A percentile compares a stretch with the other conserved stretches of the same genome.
These are phyloP conservation scores for Trichophyton equinum DNA, from an alignment of 2,329 filamentous ascomycete species.

Conservation along the genomic window DNA sequence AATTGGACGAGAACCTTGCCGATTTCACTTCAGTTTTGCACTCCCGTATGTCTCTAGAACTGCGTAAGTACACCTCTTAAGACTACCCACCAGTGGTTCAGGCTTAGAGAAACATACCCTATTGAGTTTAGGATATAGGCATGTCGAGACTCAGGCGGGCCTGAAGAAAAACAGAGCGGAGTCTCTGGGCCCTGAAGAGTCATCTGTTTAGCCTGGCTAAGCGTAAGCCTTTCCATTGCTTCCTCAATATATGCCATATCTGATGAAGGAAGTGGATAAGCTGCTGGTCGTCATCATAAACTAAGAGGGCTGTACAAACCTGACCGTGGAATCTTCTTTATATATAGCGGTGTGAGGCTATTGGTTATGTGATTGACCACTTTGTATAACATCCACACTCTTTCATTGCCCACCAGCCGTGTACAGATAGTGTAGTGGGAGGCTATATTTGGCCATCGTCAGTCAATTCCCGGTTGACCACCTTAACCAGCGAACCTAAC, in stretches of 20 bases:
- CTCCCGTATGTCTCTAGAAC: not conserved
- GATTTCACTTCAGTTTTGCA: not conserved
- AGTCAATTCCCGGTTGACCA: not conserved
- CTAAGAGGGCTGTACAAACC: not conserved
- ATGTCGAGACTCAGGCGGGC: not conserved
- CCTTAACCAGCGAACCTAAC: not conserved
- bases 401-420: not conserved
- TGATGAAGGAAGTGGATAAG: not conserved
- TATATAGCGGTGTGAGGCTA: not conserved
- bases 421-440: not conserved
- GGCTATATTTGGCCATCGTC: not conserved
- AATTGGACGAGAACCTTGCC: not conserved
- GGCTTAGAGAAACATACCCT: not conserved
- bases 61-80: not conserved
- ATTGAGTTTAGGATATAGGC: not conserved
- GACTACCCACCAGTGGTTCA: not conserved
- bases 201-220: not conserved
- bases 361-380: not conserved
- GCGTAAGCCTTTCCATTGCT: not conserved
- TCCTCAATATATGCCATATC: not conserved
- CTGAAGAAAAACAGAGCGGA: not conserved
- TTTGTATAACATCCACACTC: not conserved
- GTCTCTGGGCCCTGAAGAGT: not conserved
- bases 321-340: not conserved
- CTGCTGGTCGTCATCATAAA: not conserved